Percentiles rank a stretch among this genome's conserved stretches.
Evolutionary conservation across 371 early-diverging fungal genomes (phyloP).

Genomic region (Conidiobolus incongruus): DNA sequence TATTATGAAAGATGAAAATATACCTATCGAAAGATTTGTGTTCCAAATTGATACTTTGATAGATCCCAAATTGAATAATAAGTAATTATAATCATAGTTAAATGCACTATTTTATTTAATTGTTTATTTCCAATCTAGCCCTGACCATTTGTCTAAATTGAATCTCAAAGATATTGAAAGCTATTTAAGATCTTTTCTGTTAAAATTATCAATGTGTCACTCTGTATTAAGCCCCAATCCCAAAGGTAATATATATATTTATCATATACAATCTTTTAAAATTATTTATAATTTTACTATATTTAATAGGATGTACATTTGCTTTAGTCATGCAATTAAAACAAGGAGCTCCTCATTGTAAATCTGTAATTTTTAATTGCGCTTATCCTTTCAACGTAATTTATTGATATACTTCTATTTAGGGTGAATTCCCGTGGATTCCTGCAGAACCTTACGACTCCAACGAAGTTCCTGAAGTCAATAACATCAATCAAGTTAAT

Average conservation of each 20-base stretch:
- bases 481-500: too few species aligned
- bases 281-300: not conserved
- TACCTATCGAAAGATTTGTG: slow-evolving; percentile 21
- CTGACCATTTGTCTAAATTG: slow-evolving; percentile 7
- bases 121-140: not conserved
- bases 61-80: slow-evolving; percentile 4
- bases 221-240: slow-evolving; percentile 4
- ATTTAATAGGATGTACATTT: slow-evolving; percentile 12
- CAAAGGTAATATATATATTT: not conserved
- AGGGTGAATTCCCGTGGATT: slow-evolving; percentile 15
- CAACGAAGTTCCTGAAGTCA: too few species aligned
- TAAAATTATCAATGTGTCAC: slow-evolving; percentile 12
- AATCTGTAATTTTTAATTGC: not conserved
- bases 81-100: not conserved
- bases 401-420: not conserved
- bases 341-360: slow-evolving; percentile 6
- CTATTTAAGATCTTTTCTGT: slow-evolving; percentile 17
- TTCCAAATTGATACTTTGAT: slow-evolving; percentile 18
- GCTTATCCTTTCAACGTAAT: not conserved
- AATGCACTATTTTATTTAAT: not conserved
- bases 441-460: slow-evolving; percentile 18
- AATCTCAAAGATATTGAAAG: slow-evolving; percentile 14
- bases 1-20: slow-evolving; percentile 7
- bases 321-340: slow-evolving; percentile 14
- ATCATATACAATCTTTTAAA: not conserved